Base-by-base conservation (phyloP, 306 rosid species). In the Citrullus colocynthis region DNA sequence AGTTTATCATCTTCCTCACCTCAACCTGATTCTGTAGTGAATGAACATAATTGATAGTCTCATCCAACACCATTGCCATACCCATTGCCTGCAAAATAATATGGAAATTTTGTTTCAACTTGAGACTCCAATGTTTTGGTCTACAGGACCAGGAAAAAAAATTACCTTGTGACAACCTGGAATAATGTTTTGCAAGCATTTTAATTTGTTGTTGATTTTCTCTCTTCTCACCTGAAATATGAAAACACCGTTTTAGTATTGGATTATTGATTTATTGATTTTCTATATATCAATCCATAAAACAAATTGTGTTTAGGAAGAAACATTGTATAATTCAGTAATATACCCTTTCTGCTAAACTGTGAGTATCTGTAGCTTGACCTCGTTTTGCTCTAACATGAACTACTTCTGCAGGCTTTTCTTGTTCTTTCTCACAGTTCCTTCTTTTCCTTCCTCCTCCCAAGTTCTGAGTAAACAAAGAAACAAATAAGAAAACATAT, bases 321-420 rank as follows among this genome's bases (percentile, higher is more conserved):
- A 52, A 16, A 57, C 16, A 17, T 41, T 6, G 62, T 18, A 70
- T 57, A 61, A 41, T 42, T 77, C 16, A 44, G 70, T 24, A 39
- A 48, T 2, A 37, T 84, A 84, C 86, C 83, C 84, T 80, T 74
- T 84, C 86, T 62, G 86, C 84, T 62, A 83, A 80, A 55, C 86
- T 83, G 81, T 83, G 86, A 71, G 39, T 83, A 55, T 83, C 83
- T 51, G 83, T 84, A 45, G 86, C 86, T 84, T 84, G 81, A 36
- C 84, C 86, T 71, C 84, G 73, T 78, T 72, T 84, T 65, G 86
- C 86, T 80, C 84, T 80, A 9, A 84, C 84, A 78, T 84, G 86
- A 63, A 84, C 74, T 44, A 82, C 74, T 36, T 75, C 80, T 58
- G 44, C 82, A 64, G 39, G 78, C 42, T 79, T 79, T 36, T 79